phyloP scores from a whole-genome alignment of 306 rosid species.

The Vigna trinervia region DNA sequence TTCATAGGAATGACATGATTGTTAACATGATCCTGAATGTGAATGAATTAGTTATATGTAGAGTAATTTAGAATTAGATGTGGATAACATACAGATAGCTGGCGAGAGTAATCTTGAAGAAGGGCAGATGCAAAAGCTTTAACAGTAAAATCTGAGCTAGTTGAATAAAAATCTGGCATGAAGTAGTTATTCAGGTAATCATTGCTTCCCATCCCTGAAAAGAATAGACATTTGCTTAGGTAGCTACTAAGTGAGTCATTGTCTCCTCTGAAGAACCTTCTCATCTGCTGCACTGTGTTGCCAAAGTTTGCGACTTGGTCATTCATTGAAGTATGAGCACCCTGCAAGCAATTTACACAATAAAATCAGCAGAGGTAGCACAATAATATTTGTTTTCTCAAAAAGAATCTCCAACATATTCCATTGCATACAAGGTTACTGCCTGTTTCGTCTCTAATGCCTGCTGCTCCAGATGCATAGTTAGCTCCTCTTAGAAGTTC shows the following conservation, averaged over 20 bases:
- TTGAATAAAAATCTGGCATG: slow-evolving; percentile 79
- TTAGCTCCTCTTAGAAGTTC: slow-evolving; percentile 80
- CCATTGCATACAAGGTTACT: slow-evolving; percentile 64
- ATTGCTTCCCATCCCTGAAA: slow-evolving; percentile 92
- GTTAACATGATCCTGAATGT: neutral
- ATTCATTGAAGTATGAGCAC: slow-evolving; percentile 77
- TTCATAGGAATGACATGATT: neutral
- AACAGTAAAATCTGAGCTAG: slow-evolving; percentile 62
- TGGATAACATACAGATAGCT: slow-evolving; percentile 56
- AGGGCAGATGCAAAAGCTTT: slow-evolving; percentile 67
- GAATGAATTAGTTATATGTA: neutral
- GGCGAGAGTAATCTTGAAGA: slow-evolving; percentile 73
- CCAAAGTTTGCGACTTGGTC: slow-evolving; percentile 71
- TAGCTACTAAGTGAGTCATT: slow-evolving; percentile 55
- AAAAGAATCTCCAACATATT: neutral
- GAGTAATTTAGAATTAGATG: neutral
- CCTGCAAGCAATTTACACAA: slow-evolving; percentile 51
- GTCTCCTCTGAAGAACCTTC: slow-evolving; percentile 75
- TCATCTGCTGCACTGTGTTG: slow-evolving; percentile 62
- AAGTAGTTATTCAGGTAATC: slow-evolving; percentile 92
- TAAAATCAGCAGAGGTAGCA: slow-evolving; percentile 7
- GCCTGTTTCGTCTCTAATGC: slow-evolving; percentile 89
- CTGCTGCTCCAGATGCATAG: slow-evolving; percentile 91
- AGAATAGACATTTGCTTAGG: slow-evolving; percentile 70
- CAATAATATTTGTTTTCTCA: neutral